Percentiles rank a stretch among this genome's conserved stretches.
phyloP scores from a whole-genome alignment of 805 yeast species.

The Ogataea neopini region DNA sequence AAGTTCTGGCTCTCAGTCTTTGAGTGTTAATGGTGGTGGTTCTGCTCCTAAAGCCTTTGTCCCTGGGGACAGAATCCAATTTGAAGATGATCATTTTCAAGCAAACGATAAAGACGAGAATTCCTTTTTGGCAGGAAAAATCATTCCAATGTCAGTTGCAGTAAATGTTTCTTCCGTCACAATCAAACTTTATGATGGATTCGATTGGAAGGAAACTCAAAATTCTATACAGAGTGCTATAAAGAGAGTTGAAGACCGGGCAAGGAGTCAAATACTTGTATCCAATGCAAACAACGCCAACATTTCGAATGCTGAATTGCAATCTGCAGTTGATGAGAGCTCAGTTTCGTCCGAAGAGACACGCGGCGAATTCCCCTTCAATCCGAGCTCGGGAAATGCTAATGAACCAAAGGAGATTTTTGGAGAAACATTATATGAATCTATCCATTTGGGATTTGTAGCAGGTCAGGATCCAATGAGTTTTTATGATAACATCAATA shows the following conservation, averaged over 20 bases:
- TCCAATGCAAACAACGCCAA: not conserved
- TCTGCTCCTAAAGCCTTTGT: conserved; percentile 8
- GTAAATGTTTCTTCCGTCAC: conserved; percentile 41
- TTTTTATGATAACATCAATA: conserved; percentile 56
- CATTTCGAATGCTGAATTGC: not conserved
- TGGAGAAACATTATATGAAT: conserved; percentile 72
- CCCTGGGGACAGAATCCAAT: conserved; percentile 15
- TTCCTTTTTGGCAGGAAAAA: conserved; percentile 2
- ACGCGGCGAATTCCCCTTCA: conserved; percentile 1
- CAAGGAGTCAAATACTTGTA: conserved; percentile 22
- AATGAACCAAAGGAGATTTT: conserved; percentile 37
- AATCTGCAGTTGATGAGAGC: not conserved
- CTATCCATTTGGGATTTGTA: conserved; percentile 70
- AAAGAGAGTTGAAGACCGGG: conserved; percentile 55
- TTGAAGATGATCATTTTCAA: conserved; percentile 28
- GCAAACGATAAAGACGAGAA: conserved; percentile 1
- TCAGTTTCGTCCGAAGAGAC: not conserved
- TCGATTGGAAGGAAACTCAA: conserved; percentile 85
- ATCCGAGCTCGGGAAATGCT: conserved; percentile 12
- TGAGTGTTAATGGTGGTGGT: conserved; percentile 8
- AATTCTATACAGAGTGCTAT: conserved; percentile 65
- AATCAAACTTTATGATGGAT: conserved; percentile 78
- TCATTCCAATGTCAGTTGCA: conserved; percentile 33
- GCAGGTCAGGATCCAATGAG: conserved; percentile 44
- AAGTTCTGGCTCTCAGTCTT: conserved; percentile 11